These are phyloP conservation scores for Aphanomyces astaci DNA, from an alignment of 352 stramenopile species.

Conservation along the genomic window DNA sequence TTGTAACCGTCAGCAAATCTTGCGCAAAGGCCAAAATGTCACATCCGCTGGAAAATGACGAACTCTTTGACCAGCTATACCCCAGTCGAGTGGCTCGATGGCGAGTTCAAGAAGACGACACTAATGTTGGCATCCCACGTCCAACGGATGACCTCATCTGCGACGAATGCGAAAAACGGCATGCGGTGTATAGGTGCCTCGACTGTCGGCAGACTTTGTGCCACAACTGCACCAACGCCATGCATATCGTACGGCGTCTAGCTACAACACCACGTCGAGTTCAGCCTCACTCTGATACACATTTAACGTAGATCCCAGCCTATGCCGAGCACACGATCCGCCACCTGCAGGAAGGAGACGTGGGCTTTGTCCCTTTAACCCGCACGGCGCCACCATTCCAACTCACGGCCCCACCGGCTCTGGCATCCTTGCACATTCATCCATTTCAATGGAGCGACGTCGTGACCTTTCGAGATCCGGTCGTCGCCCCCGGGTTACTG, in stretches of 20 bases:
- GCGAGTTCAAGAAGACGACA: not conserved
- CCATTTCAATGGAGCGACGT: conserved; percentile 28
- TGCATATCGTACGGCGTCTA: conserved; percentile 55
- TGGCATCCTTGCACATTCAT: conserved; percentile 12
- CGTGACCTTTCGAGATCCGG: conserved; percentile 46
- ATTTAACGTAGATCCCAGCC: conserved; percentile 34
- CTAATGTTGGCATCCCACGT: not conserved
- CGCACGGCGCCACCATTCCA: not conserved
- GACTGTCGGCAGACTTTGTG: conserved; percentile 48
- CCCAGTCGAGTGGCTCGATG: not conserved
- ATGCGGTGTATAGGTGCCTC: conserved; percentile 29
- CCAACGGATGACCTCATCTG: conserved; percentile 26
- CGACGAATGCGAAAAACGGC: conserved; percentile 45
- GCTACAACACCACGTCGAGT: not conserved
- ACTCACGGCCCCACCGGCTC: conserved; percentile 4
- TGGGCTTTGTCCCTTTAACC: not conserved
- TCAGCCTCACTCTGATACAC: too few species aligned
- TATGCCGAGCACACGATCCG: conserved; percentile 35
- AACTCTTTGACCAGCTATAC: not conserved
- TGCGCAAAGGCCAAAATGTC: too few species aligned
- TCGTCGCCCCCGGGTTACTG: conserved; percentile 49
- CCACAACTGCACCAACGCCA: conserved; percentile 56
- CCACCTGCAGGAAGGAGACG: conserved; percentile 8
- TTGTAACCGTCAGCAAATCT: not conserved
- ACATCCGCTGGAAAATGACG: not conserved